phyloP scores from a whole-genome alignment of 2,329 filamentous ascomycete genomes.

The Fusarium xylarioides region DNA sequence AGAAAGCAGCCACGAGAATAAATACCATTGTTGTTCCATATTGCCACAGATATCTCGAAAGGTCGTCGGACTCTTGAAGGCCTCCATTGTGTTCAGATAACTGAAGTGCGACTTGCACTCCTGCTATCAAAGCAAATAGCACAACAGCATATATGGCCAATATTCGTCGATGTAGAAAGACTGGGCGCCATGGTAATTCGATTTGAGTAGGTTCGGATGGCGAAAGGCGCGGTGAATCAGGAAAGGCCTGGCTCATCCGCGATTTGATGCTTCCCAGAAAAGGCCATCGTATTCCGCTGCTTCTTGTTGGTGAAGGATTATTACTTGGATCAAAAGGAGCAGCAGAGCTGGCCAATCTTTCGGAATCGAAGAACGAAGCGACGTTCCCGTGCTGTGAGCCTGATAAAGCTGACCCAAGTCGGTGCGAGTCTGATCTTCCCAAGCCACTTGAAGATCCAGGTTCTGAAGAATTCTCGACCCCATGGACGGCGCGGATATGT shows the following conservation, averaged over 20 bases:
- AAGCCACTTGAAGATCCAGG: slow-evolving; percentile 12
- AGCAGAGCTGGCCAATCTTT: slow-evolving; percentile 36
- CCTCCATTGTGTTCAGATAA: slow-evolving; percentile 46
- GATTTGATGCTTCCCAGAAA: slow-evolving; percentile 42
- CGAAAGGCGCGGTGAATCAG: slow-evolving; percentile 15
- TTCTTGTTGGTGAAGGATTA: slow-evolving; percentile 6
- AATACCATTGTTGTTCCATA: slow-evolving; percentile 49
- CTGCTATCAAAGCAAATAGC: slow-evolving; percentile 43
- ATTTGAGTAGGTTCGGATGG: slow-evolving; percentile 40
- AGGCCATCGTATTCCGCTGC: slow-evolving; percentile 35
- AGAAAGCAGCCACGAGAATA: slow-evolving; percentile 46
- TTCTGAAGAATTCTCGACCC: slow-evolving; percentile 16
- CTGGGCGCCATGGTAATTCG: slow-evolving; percentile 48
- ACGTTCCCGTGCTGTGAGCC: slow-evolving; percentile 23
- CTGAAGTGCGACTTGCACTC: slow-evolving; percentile 45
- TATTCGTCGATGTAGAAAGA: slow-evolving; percentile 48
- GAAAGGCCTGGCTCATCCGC: slow-evolving; percentile 23
- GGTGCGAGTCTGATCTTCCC: slow-evolving; percentile 22
- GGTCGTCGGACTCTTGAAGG: slow-evolving; percentile 38
- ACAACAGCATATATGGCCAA: slow-evolving; percentile 44
- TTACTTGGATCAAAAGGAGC: slow-evolving; percentile 25
- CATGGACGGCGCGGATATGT: slow-evolving; percentile 40
- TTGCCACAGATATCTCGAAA: slow-evolving; percentile 50
- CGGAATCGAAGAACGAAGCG: slow-evolving; percentile 41
- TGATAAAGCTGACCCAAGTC: slow-evolving; percentile 6